phyloP scores from a whole-genome alignment of 257 asterid species.

The Solanum chmielewskii region DNA sequence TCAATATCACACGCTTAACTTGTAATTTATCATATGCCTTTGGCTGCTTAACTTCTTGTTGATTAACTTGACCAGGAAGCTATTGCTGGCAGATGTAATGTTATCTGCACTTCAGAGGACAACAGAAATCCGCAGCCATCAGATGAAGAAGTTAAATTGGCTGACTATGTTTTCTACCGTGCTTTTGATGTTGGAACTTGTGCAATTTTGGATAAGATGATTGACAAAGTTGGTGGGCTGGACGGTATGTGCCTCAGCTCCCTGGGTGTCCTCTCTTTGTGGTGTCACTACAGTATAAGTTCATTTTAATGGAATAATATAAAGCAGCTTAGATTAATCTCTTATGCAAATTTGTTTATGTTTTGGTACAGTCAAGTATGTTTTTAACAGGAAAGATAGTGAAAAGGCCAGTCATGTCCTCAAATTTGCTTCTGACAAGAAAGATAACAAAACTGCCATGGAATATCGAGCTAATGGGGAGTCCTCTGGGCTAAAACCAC shows the following conservation, averaged over 20 bases:
- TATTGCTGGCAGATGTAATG: conserved; percentile 81
- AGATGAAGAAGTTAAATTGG: conserved; percentile 44
- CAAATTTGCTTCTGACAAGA: conserved; percentile 11
- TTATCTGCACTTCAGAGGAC: conserved; percentile 67
- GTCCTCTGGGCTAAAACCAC: conserved; percentile 10
- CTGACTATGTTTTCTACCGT: conserved; percentile 66
- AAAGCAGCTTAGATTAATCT: neutral
- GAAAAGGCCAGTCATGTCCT: conserved; percentile 9
- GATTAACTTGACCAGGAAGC: conserved; percentile 50
- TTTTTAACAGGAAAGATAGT: conserved; percentile 49
- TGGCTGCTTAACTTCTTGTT: neutral
- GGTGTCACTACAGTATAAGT: neutral
- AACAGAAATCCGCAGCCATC: conserved; percentile 77
- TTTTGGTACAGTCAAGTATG: conserved; percentile 59
- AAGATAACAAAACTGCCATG: conserved; percentile 10
- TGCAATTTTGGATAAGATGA: conserved; percentile 40
- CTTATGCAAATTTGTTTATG: conserved; percentile 25
- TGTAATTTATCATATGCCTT: neutral
- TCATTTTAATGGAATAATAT: neutral
- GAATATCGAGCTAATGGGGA: conserved; percentile 6
- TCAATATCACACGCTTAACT: neutral
- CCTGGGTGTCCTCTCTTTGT: neutral
- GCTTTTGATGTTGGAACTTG: conserved; percentile 55
- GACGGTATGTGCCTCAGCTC: conserved; percentile 40
- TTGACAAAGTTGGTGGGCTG: conserved; percentile 60